phyloP scores from a whole-genome alignment of 2,329 filamentous ascomycete genomes.

The Calonectria leucothoes region DNA sequence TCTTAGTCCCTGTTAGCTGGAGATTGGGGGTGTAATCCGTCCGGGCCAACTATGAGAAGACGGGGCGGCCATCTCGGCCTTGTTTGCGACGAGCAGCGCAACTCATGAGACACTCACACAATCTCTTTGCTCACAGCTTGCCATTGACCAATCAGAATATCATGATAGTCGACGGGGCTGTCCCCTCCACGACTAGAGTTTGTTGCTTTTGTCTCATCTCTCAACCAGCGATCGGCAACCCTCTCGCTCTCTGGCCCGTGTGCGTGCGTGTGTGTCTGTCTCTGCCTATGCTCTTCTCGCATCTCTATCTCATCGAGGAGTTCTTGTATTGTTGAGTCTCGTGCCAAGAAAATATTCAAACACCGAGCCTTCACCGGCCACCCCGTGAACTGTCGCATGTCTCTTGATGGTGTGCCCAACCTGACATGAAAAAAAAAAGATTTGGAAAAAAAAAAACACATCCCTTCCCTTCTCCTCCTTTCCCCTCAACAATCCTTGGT shows the following conservation, averaged over 20 bases:
- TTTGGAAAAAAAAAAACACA: slow-evolving; percentile 29
- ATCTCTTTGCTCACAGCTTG: slow-evolving; percentile 30
- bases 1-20: background rate
- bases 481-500: slow-evolving; percentile 41
- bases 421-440: slow-evolving; percentile 32
- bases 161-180: slow-evolving; percentile 41
- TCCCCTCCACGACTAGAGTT: slow-evolving; percentile 30
- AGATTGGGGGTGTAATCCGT: background rate
- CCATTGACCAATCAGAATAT: slow-evolving; percentile 48
- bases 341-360: background rate
- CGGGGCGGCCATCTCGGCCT: slow-evolving; percentile 32
- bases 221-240: slow-evolving; percentile 25
- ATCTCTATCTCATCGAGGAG: background rate
- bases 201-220: slow-evolving; percentile 31
- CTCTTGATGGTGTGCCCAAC: slow-evolving; percentile 18
- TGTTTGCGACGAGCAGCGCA: slow-evolving; percentile 40
- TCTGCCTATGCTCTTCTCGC: background rate
- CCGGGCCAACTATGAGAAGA: slow-evolving; percentile 5
- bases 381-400: background rate
- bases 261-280: slow-evolving; percentile 27
- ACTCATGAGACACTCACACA: slow-evolving; percentile 37
- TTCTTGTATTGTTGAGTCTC: background rate
- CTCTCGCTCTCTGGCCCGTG: slow-evolving; percentile 25
- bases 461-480: background rate
- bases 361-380: background rate